Base-by-base conservation (phyloP, 306 rosid species). In the Inga laurina region DNA sequence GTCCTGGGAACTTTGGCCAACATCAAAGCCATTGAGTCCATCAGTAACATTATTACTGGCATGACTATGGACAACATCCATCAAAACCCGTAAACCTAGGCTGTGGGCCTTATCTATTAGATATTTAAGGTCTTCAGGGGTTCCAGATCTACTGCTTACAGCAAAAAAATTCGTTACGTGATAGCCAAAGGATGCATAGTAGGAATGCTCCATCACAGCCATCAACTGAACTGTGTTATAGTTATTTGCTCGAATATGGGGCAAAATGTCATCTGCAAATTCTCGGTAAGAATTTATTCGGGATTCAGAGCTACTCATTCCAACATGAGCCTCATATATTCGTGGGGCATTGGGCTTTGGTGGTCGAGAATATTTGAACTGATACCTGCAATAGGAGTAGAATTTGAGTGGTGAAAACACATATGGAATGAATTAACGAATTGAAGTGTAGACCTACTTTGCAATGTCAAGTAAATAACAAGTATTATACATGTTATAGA, bases 131-230 rank as follows among this genome's bases (percentile, higher is more conserved):
- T 95, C 99, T 91, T 95, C 99, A 0, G 99, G 98, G 73, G 94
- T 95, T 84, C 99, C 99, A 73, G 96, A 93, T 88, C 99, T 91
- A 82, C 99, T 92, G 87, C 99, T 93, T 69, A 85, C 98, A 27
- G 99, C 99, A 76, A 92, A 95, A 84, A 95, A 95, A 83, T 92
- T 95, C 15, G 99, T 93, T 70, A 93, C 92, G 81, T 95, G 99
- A 86, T 93, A 95, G 54, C 99, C 99, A 79, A 95, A 95, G 44
- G 99, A 95, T 81, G 96, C 99, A 88, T 95, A 95, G 89, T 95
- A 95, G 65, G 99, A 95, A 84, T 95, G 99, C 87, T 95, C 99
- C 98, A 95, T 93, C 84, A 95, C 92, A 18, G 98, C 98, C 99
- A 95, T 95, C 87, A 95, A 88, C 85, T 95, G 99, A 79, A 95